Evolutionary conservation across 768 basidiomycete genomes (phyloP).

Genomic region (Tulasnella sp.): DNA sequence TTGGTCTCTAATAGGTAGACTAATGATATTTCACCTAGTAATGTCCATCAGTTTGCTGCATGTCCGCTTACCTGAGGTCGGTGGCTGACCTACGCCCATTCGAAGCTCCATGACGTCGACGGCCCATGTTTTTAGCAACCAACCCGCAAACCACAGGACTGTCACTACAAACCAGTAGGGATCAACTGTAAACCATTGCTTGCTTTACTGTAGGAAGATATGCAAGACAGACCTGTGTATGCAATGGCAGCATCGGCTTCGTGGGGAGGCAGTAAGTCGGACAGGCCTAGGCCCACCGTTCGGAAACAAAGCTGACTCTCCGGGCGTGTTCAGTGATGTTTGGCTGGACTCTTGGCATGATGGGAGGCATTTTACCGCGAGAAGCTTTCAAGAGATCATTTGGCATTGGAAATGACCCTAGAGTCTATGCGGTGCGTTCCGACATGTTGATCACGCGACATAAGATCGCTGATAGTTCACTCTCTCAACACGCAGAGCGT

Average conservation of each 20-base stretch:
- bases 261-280: neutral
- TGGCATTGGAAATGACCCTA: neutral
- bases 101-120: neutral
- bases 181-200: too few relatives aligned
- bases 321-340: neutral
- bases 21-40: too few relatives aligned
- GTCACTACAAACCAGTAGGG: too few relatives aligned
- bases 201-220: neutral
- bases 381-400: neutral
- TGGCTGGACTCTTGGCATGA: neutral
- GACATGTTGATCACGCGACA: neutral
- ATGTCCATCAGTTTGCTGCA: too few relatives aligned
- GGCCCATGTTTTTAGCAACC: neutral
- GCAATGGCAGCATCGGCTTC: neutral
- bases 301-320: neutral
- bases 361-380: conserved; percentile 2
- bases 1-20: neutral
- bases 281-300: neutral
- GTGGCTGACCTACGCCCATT: too few relatives aligned
- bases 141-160: neutral
- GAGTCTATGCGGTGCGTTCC: neutral
- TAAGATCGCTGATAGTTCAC: neutral
- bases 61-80: too few relatives aligned
- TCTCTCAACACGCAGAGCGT: conserved; percentile 27
- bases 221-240: neutral